Percentiles rank a stretch among this genome's conserved stretches.
Conservation (phyloP, 169 alveolate genomes). For the Cryptosporidium canis region DNA sequence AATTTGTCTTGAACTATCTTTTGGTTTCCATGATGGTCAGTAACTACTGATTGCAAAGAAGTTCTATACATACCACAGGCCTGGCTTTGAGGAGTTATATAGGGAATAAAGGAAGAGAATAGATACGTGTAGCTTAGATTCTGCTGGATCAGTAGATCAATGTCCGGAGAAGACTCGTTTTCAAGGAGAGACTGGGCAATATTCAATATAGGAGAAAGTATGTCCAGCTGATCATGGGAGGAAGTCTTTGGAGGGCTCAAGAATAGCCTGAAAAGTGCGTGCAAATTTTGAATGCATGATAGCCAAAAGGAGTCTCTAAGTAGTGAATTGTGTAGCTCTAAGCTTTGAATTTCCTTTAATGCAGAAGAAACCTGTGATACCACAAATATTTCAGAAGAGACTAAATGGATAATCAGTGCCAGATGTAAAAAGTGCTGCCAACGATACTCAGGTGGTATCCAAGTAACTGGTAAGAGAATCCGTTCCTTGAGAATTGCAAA, state of each 20-base stretch:
- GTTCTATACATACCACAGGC: slow-evolving; percentile 53
- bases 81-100: slow-evolving; percentile 3
- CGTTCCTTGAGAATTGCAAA: slow-evolving; percentile 42
- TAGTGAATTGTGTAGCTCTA: slow-evolving; percentile 13
- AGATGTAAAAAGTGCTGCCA: slow-evolving; percentile 59
- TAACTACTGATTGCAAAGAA: neutral
- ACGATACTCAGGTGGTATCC: slow-evolving; percentile 64
- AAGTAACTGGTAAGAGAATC: slow-evolving; percentile 27
- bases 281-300: slow-evolving; percentile 19
- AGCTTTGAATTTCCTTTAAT: slow-evolving; percentile 8
- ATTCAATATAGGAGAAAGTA: slow-evolving; percentile 41
- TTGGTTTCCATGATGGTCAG: neutral
- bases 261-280: slow-evolving; percentile 7
- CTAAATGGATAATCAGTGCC: slow-evolving; percentile 11
- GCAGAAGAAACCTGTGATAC: slow-evolving; percentile 58
- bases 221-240: slow-evolving; percentile 32
- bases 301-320: slow-evolving; percentile 35
- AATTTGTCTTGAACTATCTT: neutral
- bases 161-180: neutral
- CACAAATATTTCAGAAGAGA: slow-evolving; percentile 43
- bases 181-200: slow-evolving; percentile 24
- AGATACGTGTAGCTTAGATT: neutral
- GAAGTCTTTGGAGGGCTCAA: slow-evolving; percentile 44
- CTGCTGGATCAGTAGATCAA: slow-evolving; percentile 10
- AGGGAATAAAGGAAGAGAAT: slow-evolving; percentile 29